These are phyloP conservation scores for Polyporus tsugae DNA, from an alignment of 1,284 basidiomycete genomes.

Conservation along the genomic window DNA sequence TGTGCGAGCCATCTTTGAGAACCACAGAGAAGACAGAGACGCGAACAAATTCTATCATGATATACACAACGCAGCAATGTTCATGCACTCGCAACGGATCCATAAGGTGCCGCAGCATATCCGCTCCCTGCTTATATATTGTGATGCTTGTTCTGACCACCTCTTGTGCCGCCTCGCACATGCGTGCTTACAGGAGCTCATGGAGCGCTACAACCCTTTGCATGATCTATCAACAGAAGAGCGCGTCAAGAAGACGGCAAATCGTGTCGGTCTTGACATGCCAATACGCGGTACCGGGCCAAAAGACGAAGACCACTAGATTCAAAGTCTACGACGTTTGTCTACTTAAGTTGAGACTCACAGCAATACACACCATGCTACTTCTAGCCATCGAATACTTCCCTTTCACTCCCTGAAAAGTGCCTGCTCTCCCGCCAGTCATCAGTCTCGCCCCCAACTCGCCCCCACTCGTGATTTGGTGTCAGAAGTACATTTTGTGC, in stretches of 20 bases:
- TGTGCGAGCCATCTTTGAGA: slow-evolving; percentile 68
- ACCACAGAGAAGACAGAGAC: slow-evolving; percentile 42
- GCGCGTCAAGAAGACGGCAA: slow-evolving; percentile 83
- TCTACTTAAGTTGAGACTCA: background rate
- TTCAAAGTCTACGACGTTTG: background rate
- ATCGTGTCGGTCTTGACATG: slow-evolving; percentile 86
- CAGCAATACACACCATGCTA: background rate
- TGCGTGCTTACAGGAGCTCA: slow-evolving; percentile 57
- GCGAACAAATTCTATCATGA: slow-evolving; percentile 51
- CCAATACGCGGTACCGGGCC: slow-evolving; percentile 44
- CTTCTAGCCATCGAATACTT: background rate
- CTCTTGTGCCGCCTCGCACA: slow-evolving; percentile 15
- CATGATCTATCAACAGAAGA: slow-evolving; percentile 83
- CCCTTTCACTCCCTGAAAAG: background rate
- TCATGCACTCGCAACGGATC: slow-evolving; percentile 74
- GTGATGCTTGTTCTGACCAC: background rate
- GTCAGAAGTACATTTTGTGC: slow-evolving; percentile 24
- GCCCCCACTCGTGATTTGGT: background rate
- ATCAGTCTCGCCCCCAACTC: background rate
- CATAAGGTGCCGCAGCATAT: slow-evolving; percentile 52
- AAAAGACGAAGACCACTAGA: slow-evolving; percentile 31
- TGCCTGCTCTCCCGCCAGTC: background rate
- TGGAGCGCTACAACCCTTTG: slow-evolving; percentile 89
- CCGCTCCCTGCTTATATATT: background rate
- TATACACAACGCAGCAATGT: slow-evolving; percentile 72